Conservation (phyloP, 495 filamentous ascomycete genomes). For the Penicillium arizonense region DNA sequence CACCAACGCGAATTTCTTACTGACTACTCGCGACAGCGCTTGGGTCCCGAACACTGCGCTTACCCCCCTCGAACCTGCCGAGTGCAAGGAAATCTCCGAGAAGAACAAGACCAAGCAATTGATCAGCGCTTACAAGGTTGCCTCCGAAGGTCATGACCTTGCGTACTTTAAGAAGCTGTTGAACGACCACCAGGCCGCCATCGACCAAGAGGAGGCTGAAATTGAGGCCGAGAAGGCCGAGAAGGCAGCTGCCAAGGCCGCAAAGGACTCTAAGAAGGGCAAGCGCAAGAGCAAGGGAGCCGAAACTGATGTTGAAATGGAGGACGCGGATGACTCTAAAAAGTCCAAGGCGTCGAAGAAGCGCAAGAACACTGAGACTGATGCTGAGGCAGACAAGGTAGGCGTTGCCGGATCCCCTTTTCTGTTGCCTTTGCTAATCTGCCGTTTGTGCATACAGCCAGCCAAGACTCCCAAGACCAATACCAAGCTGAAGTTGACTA, state of each 20-base stretch:
- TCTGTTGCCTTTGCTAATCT: not conserved
- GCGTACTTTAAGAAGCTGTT: conserved; percentile 76
- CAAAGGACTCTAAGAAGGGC: conserved; percentile 59
- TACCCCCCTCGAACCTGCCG: conserved; percentile 66
- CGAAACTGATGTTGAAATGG: conserved; percentile 75
- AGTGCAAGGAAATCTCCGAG: conserved; percentile 60
- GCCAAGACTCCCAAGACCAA: conserved; percentile 60
- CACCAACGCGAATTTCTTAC: not conserved
- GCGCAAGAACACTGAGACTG: conserved; percentile 64
- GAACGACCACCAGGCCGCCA: conserved; percentile 53
- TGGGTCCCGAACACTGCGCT: conserved; percentile 84
- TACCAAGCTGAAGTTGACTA: conserved; percentile 54
- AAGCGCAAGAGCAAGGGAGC: conserved; percentile 60
- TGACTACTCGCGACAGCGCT: conserved; percentile 50
- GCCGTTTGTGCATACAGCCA: conserved; percentile 27
- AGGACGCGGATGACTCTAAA: conserved; percentile 57
- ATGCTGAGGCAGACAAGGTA: conserved; percentile 69
- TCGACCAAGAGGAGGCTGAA: conserved; percentile 62
- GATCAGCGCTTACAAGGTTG: conserved; percentile 69
- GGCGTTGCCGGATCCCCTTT: conserved; percentile 17
- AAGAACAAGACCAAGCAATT: conserved; percentile 75
- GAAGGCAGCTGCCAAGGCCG: conserved; percentile 59
- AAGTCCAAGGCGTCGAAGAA: conserved; percentile 61
- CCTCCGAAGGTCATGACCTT: conserved; percentile 67
- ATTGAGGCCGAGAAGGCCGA: conserved; percentile 55